Conservation (phyloP, 2,329 filamentous ascomycete genomes). For the Ophiostoma sp. region DNA sequence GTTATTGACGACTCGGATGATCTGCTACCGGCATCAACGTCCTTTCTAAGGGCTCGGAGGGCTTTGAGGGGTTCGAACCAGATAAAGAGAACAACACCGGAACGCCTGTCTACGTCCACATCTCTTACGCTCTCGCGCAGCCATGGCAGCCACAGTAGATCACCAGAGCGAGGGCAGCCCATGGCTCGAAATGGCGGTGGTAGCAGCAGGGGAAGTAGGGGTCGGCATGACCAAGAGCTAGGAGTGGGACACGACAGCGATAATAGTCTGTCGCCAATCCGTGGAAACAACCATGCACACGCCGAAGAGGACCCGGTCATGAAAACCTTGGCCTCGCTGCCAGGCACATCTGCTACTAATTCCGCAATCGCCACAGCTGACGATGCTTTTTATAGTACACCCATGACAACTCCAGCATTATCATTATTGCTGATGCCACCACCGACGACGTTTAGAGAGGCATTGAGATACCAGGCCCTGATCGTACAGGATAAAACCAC, state of each 20-base stretch:
- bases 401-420: slow-evolving; percentile 29
- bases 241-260: slow-evolving; percentile 2
- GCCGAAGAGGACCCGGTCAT: background rate
- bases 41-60: slow-evolving; percentile 28
- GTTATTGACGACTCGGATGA: slow-evolving; percentile 28
- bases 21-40: slow-evolving; percentile 23
- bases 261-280: slow-evolving; percentile 18
- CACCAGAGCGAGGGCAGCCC: slow-evolving; percentile 33
- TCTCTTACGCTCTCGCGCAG: slow-evolving; percentile 41
- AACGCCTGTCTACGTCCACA: slow-evolving; percentile 29
- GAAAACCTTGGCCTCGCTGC: background rate
- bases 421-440: slow-evolving; percentile 46
- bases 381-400: background rate
- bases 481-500: slow-evolving; percentile 37
- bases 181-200: background rate
- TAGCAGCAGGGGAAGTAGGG: slow-evolving; percentile 4
- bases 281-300: background rate
- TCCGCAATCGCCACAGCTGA: background rate
- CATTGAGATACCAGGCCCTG: slow-evolving; percentile 34
- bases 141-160: slow-evolving; percentile 36
- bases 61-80: slow-evolving; percentile 28
- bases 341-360: background rate
- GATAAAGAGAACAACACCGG: slow-evolving; percentile 32
- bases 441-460: slow-evolving; percentile 37
- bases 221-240: background rate